Evolutionary conservation across 2,329 filamentous ascomycete genomes (phyloP), one percentile per base, ranked within the genome.

Genomic region (Teratosphaeria zuluensis): DNA sequence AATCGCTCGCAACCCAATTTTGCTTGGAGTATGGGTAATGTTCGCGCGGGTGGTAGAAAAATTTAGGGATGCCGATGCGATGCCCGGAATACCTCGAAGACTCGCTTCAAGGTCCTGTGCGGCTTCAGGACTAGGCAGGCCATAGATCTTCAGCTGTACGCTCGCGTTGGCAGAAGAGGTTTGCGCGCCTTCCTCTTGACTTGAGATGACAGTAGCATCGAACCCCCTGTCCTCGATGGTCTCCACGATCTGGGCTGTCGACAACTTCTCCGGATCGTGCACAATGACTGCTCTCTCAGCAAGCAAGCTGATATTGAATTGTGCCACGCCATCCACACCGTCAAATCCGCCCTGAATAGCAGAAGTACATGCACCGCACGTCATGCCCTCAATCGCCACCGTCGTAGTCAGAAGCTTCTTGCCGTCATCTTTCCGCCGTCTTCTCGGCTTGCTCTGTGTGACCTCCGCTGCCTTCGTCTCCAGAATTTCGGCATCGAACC

Each of bases 311-410:
- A 99, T 95, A 70, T 96, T 96, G 78, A 97, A 96, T 64, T 91
- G 89, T 58, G 90, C 70, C 16, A 97, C 74, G 24, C 94, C 94
- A 9, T 88, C 84, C 1, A 92, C 75, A 62, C 82, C 83, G 64
- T 84, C 83, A 74, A 99, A 94, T 3, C 88, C 90, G 55, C 84
- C 81, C 69, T 96, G 89, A 1, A 97, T 85, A 5, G 92, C 91
- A 1, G 92, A 92, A 0, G 94, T 97, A 74, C 94, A 99, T 51
- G 94, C 90, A 24, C 92, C 92, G 70, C 94, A 97, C 1, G 94
- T 99, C 94, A 99, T 99, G 55, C 94, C 94, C 65, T 94, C 90
- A 57, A 99, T 89, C 4, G 89, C 85, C 19, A 99, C 81, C 0
- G 92, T 97, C 0, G 92, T 96, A 0, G 84, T 89, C 58, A 86